Evolutionary conservation across 345 rosid species (phyloP), one percentile per base, ranked within the genome.

Genomic region (Lepidium aucheri): DNA sequence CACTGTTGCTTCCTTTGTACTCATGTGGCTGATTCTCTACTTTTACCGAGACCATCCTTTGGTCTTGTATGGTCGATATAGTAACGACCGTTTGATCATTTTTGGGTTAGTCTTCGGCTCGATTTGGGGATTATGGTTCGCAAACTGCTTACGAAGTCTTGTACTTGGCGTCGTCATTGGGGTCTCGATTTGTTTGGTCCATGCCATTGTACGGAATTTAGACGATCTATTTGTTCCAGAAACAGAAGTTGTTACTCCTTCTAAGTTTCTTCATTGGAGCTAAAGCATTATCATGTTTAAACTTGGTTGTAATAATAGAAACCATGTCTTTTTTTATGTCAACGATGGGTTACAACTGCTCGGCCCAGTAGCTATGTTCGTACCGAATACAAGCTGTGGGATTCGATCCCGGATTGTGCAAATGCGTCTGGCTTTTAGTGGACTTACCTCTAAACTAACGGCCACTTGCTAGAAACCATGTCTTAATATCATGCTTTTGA

Each of bases 1-100:
- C 44, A 54, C 52, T 16, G n/a, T 65, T 57, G 64, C 72, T 12
- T 30, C 38, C 24, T 40, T 76, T 53, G 50, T 52, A 13, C 38
- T 60, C 39, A 66, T 74, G 62, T 81, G 88, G 85, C 35, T 81
- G 60, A 59, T 78, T 30, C 61, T 84, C 47, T 69, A 76, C 64
- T 63, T 79, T 40, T 79, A 59, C 14, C 41, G 78, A 24, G 82
- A 84, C 55, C 82, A 77, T 47, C 80, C 84, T 3, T 59, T 79
- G 30, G 50, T 77, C 43, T 49, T 79, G 12, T 70, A 58, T 51
- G 81, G 79, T 17, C 64, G 33, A 34, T 67, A 62, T 42, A 41
- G 79, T 15, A 76, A 11, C 45, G 83, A 81, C 45, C 63, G 50
- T 4, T 7, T 72, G 53, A 65, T 83, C 40, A 3, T 72, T 3